phyloP scores from a whole-genome alignment of 495 filamentous ascomycete species.

The Staphylotrichum tortipilum region DNA sequence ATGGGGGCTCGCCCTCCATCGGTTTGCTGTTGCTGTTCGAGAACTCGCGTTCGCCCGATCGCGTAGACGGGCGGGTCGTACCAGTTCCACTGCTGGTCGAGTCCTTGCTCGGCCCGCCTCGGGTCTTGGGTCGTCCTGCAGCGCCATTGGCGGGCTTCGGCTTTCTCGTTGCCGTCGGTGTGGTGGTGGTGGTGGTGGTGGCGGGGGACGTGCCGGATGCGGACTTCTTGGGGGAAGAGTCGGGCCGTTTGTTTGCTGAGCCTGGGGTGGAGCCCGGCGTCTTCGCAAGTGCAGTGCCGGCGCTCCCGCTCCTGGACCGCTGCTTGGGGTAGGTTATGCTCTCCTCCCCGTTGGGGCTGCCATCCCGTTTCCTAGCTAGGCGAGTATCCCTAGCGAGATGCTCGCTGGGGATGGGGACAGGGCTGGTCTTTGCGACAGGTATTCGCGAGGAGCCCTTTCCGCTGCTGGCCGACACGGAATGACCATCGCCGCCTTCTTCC shows the following conservation, averaged over 20 bases:
- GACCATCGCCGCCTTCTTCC: slow-evolving; percentile 48
- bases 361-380: slow-evolving; percentile 52
- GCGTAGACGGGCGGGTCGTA: slow-evolving; percentile 43
- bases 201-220: no score
- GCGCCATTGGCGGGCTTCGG: slow-evolving; percentile 32
- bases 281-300: slow-evolving; percentile 51
- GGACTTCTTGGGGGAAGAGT: slow-evolving; percentile 42
- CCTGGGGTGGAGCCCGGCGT: slow-evolving; percentile 30
- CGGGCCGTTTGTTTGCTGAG: slow-evolving; percentile 34
- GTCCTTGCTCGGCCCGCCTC: slow-evolving; percentile 44
- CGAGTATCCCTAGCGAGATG: slow-evolving; percentile 65
- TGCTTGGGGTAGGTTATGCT: slow-evolving; percentile 47
- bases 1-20: slow-evolving; percentile 91
- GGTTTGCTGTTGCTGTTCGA: slow-evolving; percentile 45
- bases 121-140: slow-evolving; percentile 53
- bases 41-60: slow-evolving; percentile 43
- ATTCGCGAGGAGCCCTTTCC: slow-evolving; percentile 58
- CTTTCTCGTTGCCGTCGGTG: slow-evolving; percentile 29
- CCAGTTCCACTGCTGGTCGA: slow-evolving; percentile 41
- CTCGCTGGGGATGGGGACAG: slow-evolving; percentile 61
- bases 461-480: slow-evolving; percentile 28
- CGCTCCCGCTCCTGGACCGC: slow-evolving; percentile 65
- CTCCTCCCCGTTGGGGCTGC: slow-evolving; percentile 52
- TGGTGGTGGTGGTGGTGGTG: no score
- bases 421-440: slow-evolving; percentile 69